phyloP scores from a whole-genome alignment of 805 yeast genomes.

The Yarrowia sp. region DNA sequence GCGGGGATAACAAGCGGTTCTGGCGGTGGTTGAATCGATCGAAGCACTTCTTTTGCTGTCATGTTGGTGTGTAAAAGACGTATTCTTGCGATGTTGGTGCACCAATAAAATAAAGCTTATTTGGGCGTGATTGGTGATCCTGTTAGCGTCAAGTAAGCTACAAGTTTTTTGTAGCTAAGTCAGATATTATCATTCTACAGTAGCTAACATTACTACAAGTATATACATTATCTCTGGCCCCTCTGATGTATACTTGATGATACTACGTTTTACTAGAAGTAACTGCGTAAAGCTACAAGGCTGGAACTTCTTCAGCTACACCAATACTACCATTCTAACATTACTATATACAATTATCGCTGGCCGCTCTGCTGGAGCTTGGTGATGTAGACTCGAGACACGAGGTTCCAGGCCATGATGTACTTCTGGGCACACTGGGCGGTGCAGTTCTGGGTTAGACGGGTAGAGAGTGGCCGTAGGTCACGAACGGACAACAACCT shows the following conservation, averaged over 20 bases:
- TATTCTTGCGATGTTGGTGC: neutral
- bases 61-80: neutral
- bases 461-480: neutral
- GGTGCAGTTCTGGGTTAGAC: slow-evolving; percentile 48
- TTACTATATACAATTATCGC: slow-evolving; percentile 25
- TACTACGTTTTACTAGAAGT: no score
- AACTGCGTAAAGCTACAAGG: no score
- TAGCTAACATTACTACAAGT: no score
- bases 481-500: neutral
- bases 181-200: no score
- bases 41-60: neutral
- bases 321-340: no score
- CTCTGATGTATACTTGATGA: no score
- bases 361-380: slow-evolving; percentile 57
- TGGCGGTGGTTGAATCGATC: slow-evolving; percentile 11
- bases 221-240: no score
- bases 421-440: slow-evolving; percentile 80
- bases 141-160: no score
- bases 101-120: neutral
- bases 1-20: slow-evolving; percentile 21
- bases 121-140: neutral
- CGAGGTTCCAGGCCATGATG: slow-evolving; percentile 86
- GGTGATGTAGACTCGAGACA: slow-evolving; percentile 71
- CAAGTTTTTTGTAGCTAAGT: no score
- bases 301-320: no score